These are phyloP conservation scores for Lasiosphaeria ovina DNA, from an alignment of 495 filamentous ascomycete species.

Conservation along the genomic window DNA sequence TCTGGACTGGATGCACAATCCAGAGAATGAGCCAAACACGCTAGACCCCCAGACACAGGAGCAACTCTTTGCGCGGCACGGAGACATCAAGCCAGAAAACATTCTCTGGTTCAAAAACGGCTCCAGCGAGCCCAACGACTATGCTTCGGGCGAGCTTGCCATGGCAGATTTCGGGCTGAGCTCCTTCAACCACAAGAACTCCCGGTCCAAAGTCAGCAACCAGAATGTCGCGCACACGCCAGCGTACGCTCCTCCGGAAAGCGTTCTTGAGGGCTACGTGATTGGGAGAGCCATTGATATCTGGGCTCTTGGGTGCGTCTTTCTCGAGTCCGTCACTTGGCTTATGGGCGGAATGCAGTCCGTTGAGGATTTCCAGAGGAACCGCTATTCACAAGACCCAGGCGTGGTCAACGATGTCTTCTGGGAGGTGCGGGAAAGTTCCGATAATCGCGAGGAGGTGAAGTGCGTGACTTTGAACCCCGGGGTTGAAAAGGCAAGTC, in stretches of 20 bases:
- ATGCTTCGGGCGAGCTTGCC: slow-evolving; percentile 2
- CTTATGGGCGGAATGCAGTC: slow-evolving; percentile 19
- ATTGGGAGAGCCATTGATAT: slow-evolving; percentile 20
- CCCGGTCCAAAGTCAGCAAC: slow-evolving; percentile 5
- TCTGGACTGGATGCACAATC: background rate
- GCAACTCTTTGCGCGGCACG: slow-evolving; percentile 15
- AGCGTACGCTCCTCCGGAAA: slow-evolving; percentile 20
- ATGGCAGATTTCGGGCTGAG: slow-evolving; percentile 19
- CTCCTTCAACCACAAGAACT: slow-evolving; percentile 7
- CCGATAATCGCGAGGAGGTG: no score
- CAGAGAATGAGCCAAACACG: background rate
- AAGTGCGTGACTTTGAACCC: no score
- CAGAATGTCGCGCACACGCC: slow-evolving; percentile 4
- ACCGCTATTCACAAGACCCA: background rate
- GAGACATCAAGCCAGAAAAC: slow-evolving; percentile 23
- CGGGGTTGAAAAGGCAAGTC: no score
- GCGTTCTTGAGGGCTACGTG: slow-evolving; percentile 5
- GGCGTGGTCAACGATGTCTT: background rate
- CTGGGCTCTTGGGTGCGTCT: slow-evolving; percentile 29
- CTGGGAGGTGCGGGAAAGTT: background rate
- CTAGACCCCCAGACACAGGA: background rate
- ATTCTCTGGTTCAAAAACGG: slow-evolving; percentile 12
- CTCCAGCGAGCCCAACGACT: background rate
- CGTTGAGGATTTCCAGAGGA: slow-evolving; percentile 2
- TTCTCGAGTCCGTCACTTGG: slow-evolving; percentile 30